Conservation (phyloP, 805 yeast species). For the Monosporozyma servazzii region DNA sequence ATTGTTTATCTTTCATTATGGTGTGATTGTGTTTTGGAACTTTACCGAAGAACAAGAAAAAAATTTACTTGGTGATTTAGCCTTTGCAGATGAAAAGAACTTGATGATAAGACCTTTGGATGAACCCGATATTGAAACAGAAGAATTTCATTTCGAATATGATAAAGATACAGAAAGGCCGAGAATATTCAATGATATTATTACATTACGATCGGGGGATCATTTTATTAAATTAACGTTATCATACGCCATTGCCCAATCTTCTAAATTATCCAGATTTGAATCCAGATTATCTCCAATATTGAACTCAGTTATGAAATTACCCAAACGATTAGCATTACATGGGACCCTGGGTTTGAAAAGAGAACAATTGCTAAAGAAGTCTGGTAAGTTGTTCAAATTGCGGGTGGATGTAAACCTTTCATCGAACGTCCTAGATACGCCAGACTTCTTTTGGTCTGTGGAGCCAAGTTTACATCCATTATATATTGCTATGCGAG, state of each 20-base stretch:
- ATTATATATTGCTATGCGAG: slow-evolving; percentile 77
- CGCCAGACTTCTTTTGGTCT: slow-evolving; percentile 96
- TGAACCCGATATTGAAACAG: slow-evolving; percentile 88
- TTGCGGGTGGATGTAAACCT: slow-evolving; percentile 88
- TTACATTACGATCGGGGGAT: slow-evolving; percentile 82
- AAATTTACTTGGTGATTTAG: slow-evolving; percentile 84
- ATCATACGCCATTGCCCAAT: slow-evolving; percentile 95
- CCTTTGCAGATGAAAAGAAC: slow-evolving; percentile 41
- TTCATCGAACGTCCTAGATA: slow-evolving; percentile 82
- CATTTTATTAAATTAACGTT: slow-evolving; percentile 85
- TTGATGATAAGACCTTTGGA: slow-evolving; percentile 64
- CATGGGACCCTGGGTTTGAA: slow-evolving; percentile 82
- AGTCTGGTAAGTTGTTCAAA: slow-evolving; percentile 85
- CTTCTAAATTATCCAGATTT: slow-evolving; percentile 82
- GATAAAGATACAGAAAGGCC: slow-evolving; percentile 54
- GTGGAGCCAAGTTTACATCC: slow-evolving; percentile 93
- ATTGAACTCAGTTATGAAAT: slow-evolving; percentile 72
- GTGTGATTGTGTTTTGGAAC: slow-evolving; percentile 98
- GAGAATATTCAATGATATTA: slow-evolving; percentile 86
- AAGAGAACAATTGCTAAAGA: slow-evolving; percentile 73
- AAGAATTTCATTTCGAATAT: slow-evolving; percentile 47
- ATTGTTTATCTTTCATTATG: slow-evolving; percentile 81
- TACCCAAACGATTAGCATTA: slow-evolving; percentile 83
- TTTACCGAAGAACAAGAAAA: slow-evolving; percentile 88
- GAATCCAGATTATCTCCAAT: slow-evolving; percentile 85